Evolutionary conservation across 176 grass and related monocot species (phyloP), one percentile per base, ranked within the genome.

Genomic region (Musa acuminata): DNA sequence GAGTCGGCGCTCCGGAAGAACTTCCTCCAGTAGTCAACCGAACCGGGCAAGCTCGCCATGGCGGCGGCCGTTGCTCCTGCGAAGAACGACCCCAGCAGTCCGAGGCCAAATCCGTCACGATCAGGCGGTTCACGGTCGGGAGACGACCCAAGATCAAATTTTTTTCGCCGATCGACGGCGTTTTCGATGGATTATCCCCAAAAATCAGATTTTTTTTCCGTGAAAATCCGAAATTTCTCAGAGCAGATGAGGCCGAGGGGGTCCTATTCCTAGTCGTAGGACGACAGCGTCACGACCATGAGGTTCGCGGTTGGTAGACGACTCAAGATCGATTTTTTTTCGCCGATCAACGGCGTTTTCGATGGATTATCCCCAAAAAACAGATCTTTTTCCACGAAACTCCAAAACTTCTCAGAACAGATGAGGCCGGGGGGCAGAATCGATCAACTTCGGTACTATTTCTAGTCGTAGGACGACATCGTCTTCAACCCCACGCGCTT

Each of bases 11-110:
- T 82, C 0, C 83, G 80, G 78, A 98, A 94, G 75, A 94, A 82
- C 73, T 78, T 81, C 70, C 90, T 81, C 95, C 90, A 99, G 75
- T 89, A 84, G 55, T 91, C 95, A 62, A 99, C 78, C 54, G 87
- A 85, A 51, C 82, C 79, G 53, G 83, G 79, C 72, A 80, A 82
- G 20, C 77, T 73, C 60, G 25, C 73, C 75, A 77, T 68, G 55
- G 63, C 62, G 35, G 73, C 66, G 53, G 16, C 62, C 35, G 35
- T 62, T 43, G 35, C 35, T 6, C 35, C 19, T 10, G 43, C 19
- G 16, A 8, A 48, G 1, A 13, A 11, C 29, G 24, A 14, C 14
- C 35, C 35, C 35, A 43, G 11, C 12, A 67, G 14, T 62, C 16
- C 12, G 64, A 14, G 25, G 64, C 23, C 64, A 67, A 43, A 35